Evolutionary conservation across 495 filamentous ascomycete genomes (phyloP), one percentile per base, ranked within the genome.

Genomic region (Neurospora sp.): DNA sequence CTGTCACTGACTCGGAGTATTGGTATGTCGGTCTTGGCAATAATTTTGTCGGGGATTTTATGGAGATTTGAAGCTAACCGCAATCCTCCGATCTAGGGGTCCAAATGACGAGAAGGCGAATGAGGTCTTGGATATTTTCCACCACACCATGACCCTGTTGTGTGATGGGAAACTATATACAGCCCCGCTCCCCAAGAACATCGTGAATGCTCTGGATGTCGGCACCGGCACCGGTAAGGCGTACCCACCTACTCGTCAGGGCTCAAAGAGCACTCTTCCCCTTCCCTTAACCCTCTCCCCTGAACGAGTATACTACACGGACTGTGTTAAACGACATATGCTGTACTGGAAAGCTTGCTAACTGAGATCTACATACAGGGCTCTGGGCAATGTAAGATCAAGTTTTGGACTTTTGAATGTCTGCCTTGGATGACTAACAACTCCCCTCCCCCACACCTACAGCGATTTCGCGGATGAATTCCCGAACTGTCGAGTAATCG

Each of bases 211-310:
- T 5, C 78, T 91, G 5, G 89, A 91, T 73, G 76, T 91, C 42
- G 89, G 89, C 27, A 92, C 91, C 2, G 91, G 91, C 14, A 83
- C 81, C 65, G 83, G 81, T 80, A 71, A 70, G 69, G 48, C 69
- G 39, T 3, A 2, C 2, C 14, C 53, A 65, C 1, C 27, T 61
- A 2, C 22, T 61, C 53, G 53, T 2, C 46, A 22, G 11, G 5
- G 11, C 48, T 31, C 22, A 31, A 27, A 22, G 3, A 0, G 48
- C 10, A 14, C 3, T 14, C 46, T 22, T 53, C 10, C 46, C 20
- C n/a, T 53, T 2, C n/a, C 18, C 42, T 9, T 1, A 11, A 20
- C 5, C 0, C 0, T 37, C 35, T 35, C 5, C 35, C 35, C 20
- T 48, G 6, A 4, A 4, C 9, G 44, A 48, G 9, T 48, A 48